Evolutionary conservation across 2,329 filamentous ascomycete species (phyloP).

Genomic region (Colletotrichum phormii): DNA sequence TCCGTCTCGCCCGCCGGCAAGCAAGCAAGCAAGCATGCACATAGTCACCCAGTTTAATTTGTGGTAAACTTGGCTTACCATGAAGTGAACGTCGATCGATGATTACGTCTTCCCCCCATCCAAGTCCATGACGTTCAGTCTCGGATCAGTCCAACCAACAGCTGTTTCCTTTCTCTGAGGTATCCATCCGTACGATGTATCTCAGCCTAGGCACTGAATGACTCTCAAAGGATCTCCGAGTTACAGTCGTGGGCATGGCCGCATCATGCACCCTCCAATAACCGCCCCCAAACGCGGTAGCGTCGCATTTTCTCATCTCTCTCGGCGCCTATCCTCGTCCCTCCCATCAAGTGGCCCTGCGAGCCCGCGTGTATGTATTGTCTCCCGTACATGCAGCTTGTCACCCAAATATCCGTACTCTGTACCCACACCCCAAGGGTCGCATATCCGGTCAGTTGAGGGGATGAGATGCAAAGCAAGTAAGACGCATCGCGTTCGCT

Average conservation of each 20-base stretch:
- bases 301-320: constrained; percentile 6
- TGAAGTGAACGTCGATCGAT: too few relatives aligned
- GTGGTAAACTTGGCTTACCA: too few relatives aligned
- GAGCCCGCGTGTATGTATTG: not conserved
- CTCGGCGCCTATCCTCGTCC: not conserved
- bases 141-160: not conserved
- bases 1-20: too few relatives aligned
- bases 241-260: not conserved
- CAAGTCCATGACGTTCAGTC: not conserved
- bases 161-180: not conserved
- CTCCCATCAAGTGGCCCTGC: not conserved
- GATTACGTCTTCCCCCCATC: not conserved
- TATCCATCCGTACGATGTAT: too few relatives aligned
- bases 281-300: constrained; percentile 13
- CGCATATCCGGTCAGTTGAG: not conserved
- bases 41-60: too few relatives aligned
- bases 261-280: not conserved
- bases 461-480: not conserved
- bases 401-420: not conserved
- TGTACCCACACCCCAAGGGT: not conserved
- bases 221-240: not conserved
- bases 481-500: not conserved
- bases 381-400: not conserved
- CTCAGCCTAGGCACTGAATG: not conserved
- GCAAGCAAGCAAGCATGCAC: too few relatives aligned